Conservation (phyloP, 2,329 filamentous ascomycete species). For the Aspergillus candidus region DNA sequence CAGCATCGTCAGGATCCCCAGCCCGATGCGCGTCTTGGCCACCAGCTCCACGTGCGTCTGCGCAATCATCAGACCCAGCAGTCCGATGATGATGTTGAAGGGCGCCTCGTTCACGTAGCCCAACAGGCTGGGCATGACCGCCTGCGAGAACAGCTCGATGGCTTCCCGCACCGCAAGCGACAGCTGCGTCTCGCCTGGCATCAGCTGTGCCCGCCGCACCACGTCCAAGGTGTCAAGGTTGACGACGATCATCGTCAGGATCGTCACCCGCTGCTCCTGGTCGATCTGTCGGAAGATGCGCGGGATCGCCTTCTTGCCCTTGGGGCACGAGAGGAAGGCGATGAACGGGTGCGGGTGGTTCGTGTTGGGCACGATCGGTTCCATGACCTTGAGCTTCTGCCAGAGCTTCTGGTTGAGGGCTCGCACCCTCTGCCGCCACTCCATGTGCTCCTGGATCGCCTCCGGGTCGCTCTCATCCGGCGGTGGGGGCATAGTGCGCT, state of each 20-base stretch:
- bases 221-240: slow-evolving; percentile 91
- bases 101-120: slow-evolving; percentile 86
- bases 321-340: slow-evolving; percentile 85
- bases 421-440: slow-evolving; percentile 68
- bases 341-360: slow-evolving; percentile 82
- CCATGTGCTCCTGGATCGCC: slow-evolving; percentile 65
- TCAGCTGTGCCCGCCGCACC: slow-evolving; percentile 70
- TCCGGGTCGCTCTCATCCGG: slow-evolving; percentile 62
- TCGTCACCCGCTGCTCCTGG: slow-evolving; percentile 83
- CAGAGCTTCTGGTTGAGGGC: slow-evolving; percentile 75
- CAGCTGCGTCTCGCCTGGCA: slow-evolving; percentile 65
- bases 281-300: slow-evolving; percentile 91
- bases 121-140: slow-evolving; percentile 85
- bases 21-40: slow-evolving; percentile 77
- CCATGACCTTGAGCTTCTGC: slow-evolving; percentile 83
- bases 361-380: slow-evolving; percentile 72
- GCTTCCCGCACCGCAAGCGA: slow-evolving; percentile 77
- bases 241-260: slow-evolving; percentile 91
- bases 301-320: slow-evolving; percentile 93
- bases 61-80: slow-evolving; percentile 75
- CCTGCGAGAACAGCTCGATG: slow-evolving; percentile 80
- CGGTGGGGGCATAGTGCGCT: slow-evolving; percentile 68
- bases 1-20: slow-evolving; percentile 87
- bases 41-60: slow-evolving; percentile 79
- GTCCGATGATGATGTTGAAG: slow-evolving; percentile 82